Percentiles rank a stretch among this genome's conserved stretches.
Conservation (phyloP, 179 eudicot species). For the Heliamphora pulchella region DNA sequence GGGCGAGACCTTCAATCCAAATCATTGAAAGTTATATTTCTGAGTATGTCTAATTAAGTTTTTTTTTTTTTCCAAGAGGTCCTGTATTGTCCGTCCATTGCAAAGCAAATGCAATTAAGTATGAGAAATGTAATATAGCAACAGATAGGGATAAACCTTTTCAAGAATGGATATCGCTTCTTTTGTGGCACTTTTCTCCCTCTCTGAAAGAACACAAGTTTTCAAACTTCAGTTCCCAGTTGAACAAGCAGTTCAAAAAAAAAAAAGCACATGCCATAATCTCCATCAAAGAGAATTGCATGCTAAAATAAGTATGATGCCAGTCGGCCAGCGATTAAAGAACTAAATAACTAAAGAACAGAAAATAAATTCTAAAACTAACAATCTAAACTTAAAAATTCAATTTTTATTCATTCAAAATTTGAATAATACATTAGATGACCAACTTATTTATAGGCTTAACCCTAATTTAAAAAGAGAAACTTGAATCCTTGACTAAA, state of each 20-base stretch:
- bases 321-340: background rate
- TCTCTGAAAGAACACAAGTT: conserved; percentile 38
- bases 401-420: no score
- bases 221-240: conserved; percentile 2
- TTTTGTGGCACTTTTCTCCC: conserved; percentile 94
- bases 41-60: background rate
- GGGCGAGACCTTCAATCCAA: background rate
- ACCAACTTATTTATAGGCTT: no score
- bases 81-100: background rate
- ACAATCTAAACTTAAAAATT: no score
- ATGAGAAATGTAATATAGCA: background rate
- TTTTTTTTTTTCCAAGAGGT: background rate
- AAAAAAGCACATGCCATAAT: background rate
- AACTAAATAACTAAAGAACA: background rate
- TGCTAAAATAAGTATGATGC: background rate
- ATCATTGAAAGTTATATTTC: background rate
- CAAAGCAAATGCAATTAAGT: background rate
- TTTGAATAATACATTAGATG: no score
- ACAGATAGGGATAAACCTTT: conserved; percentile 37
- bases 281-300: conserved; percentile 3
- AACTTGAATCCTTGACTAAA: no score
- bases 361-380: no score
- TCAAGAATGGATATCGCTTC: conserved; percentile 71
- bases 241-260: background rate
- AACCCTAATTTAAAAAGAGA: no score